Evolutionary conservation across 441 rosid species (phyloP).

Genomic region (Arabidopsis lyrata): DNA sequence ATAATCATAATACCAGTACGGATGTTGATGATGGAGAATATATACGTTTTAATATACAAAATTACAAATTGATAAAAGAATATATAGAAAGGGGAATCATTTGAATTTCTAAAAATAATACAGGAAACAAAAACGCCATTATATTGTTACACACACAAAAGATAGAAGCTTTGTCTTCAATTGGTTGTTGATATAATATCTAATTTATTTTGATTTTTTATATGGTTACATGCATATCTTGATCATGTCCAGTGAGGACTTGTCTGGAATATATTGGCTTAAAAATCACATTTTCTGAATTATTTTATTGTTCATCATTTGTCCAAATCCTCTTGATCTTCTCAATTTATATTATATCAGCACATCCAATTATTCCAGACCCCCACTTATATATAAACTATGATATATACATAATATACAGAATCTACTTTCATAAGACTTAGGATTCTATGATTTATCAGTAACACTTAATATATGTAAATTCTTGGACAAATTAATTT

Average conservation of each 20-base stretch:
- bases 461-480: neutral
- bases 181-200: slow-evolving; percentile 30
- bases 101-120: slow-evolving; percentile 35
- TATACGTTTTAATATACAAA: slow-evolving; percentile 13
- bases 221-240: slow-evolving; percentile 45
- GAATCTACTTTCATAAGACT: slow-evolving; percentile 31
- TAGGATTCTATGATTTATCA: slow-evolving; percentile 3
- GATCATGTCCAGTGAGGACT: slow-evolving; percentile 44
- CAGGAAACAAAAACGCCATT: slow-evolving; percentile 19
- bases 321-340: slow-evolving; percentile 44
- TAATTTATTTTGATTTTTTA: neutral
- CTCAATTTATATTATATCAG: slow-evolving; percentile 29
- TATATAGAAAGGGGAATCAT: slow-evolving; percentile 29
- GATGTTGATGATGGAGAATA: slow-evolving; percentile 33
- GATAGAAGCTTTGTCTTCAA: slow-evolving; percentile 43
- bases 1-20: slow-evolving; percentile 43
- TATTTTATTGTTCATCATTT: slow-evolving; percentile 28
- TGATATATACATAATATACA: neutral
- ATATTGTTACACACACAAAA: slow-evolving; percentile 25
- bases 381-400: neutral
- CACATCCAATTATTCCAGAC: slow-evolving; percentile 29
- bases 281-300: neutral
- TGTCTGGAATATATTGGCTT: slow-evolving; percentile 47
- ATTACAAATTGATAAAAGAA: slow-evolving; percentile 1
- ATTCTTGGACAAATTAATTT: neutral